phyloP scores from a whole-genome alignment of 768 basidiomycete species.

The Lactifluus echinatus region DNA sequence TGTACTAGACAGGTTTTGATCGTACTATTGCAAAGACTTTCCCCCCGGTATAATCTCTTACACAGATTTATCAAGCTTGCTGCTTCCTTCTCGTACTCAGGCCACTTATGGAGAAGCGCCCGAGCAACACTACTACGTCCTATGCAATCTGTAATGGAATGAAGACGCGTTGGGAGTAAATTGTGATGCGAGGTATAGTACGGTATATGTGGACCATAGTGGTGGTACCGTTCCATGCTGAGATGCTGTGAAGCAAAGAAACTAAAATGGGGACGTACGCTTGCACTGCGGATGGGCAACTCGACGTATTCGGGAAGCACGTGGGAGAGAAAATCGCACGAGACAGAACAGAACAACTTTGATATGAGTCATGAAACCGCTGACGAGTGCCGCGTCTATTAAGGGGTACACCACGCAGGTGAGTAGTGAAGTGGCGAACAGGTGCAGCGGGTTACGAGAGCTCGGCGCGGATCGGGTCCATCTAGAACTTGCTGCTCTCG shows the following conservation, averaged over 20 bases:
- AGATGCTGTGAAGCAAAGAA: constrained; percentile 58
- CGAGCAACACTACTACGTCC: constrained; percentile 47
- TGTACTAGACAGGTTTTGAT: too few relatives aligned
- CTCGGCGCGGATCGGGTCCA: constrained; percentile 51
- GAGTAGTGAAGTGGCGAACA: constrained; percentile 51
- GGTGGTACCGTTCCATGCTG: constrained; percentile 54
- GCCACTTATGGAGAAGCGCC: constrained; percentile 42
- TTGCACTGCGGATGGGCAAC: neutral
- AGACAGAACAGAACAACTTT: constrained; percentile 56
- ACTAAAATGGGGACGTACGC: constrained; percentile 58
- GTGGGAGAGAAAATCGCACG: constrained; percentile 33
- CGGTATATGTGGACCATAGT: constrained; percentile 56
- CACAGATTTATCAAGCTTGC: constrained; percentile 43
- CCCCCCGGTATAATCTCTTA: constrained; percentile 43
- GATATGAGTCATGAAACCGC: constrained; percentile 36
- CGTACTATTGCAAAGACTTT: neutral
- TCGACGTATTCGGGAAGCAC: neutral
- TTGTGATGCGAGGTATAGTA: too few relatives aligned
- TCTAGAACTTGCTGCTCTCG: constrained; percentile 67
- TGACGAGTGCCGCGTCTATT: constrained; percentile 42
- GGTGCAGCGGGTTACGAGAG: constrained; percentile 40
- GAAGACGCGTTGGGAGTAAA: constrained; percentile 39
- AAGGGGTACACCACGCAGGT: constrained; percentile 66
- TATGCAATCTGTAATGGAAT: constrained; percentile 48
- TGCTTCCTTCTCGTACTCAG: constrained; percentile 39